Evolutionary conservation across 129 eudicot genomes (phyloP), one percentile per base, ranked within the genome.

Genomic region (Artemisia argyi): DNA sequence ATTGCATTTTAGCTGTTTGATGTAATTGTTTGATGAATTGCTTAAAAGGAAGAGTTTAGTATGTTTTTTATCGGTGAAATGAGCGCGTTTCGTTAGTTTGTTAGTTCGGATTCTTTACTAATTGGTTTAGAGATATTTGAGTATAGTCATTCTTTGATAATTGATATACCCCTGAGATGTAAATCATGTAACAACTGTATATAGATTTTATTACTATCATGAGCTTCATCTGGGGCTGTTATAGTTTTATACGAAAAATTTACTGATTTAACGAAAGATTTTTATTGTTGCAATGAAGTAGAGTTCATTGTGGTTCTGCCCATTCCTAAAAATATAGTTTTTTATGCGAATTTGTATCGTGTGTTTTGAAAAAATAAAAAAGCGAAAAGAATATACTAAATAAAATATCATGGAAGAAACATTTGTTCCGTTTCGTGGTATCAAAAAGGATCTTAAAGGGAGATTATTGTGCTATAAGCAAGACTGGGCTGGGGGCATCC

Each of bases 371-470:
- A 39, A 39, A 39, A 39, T 7, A 39, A 39, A 39, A 7, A n/a
- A n/a, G n/a, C 46, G 10, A 7, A 39, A 66, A 51, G 32, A 28
- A 64, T 72, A 60, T 17, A 35, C 11, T 20, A 30, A 67, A 54
- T n/a, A n/a, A 30, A 67, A 69, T 30, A 71, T 71, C 76, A 94
- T 94, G 98, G 98, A 94, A 81, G 98, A 94, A 73, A 90, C 96
- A 55, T 94, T 94, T 79, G 93, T 94, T 74, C 98, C 98, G 13
- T 86, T 94, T 44, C 98, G 97, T 49, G 98, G 98, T 60, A 94
- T 94, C 72, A 94, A 88, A 79, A 90, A 94, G 78, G 98, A 94
- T 83, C 92, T 94, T 68, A 88, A 81, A 78, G 97, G 88, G 64
- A 90, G 98, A 83, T 69, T 94, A 42, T 69, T 87, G 67, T 94